Percentiles rank a stretch among this genome's conserved stretches.
These are phyloP conservation scores for Austroboletus olivaceoglutinosus DNA, from an alignment of 1,284 basidiomycete species.

Conservation along the genomic window DNA sequence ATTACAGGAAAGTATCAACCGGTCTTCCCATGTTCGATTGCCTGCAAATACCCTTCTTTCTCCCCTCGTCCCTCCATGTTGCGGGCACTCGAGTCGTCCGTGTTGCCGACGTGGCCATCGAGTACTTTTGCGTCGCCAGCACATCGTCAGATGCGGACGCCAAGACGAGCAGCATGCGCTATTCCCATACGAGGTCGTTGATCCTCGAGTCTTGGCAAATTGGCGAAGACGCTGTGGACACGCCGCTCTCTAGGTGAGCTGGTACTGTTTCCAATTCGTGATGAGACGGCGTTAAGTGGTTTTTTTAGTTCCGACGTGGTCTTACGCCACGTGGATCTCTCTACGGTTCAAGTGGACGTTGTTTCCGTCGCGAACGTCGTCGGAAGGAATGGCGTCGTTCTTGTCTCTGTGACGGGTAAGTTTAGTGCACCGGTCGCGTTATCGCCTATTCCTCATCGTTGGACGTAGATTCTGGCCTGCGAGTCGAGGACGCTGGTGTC, in stretches of 20 bases:
- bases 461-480: no score
- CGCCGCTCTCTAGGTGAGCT: slow-evolving; percentile 14
- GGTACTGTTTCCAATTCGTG: neutral
- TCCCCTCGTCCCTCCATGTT: slow-evolving; percentile 48
- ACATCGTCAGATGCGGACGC: slow-evolving; percentile 21
- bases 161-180: slow-evolving; percentile 19
- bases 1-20: slow-evolving; percentile 72
- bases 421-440: no score
- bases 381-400: no score
- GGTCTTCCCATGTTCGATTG: slow-evolving; percentile 70
- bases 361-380: no score
- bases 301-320: slow-evolving; percentile 22
- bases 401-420: no score
- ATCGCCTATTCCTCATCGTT: no score
- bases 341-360: slow-evolving; percentile 18
- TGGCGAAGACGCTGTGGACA: slow-evolving; percentile 1
- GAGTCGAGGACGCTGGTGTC: no score
- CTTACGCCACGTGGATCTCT: slow-evolving; percentile 19
- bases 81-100: no score
- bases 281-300: neutral
- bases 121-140: slow-evolving; percentile 25
- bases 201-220: slow-evolving; percentile 22
- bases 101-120: slow-evolving; percentile 26
- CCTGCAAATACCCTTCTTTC: slow-evolving; percentile 55
- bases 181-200: slow-evolving; percentile 18